Base-by-base conservation (phyloP, 192 early-diverging fungal genomes). In the Coemansia javaensis region DNA sequence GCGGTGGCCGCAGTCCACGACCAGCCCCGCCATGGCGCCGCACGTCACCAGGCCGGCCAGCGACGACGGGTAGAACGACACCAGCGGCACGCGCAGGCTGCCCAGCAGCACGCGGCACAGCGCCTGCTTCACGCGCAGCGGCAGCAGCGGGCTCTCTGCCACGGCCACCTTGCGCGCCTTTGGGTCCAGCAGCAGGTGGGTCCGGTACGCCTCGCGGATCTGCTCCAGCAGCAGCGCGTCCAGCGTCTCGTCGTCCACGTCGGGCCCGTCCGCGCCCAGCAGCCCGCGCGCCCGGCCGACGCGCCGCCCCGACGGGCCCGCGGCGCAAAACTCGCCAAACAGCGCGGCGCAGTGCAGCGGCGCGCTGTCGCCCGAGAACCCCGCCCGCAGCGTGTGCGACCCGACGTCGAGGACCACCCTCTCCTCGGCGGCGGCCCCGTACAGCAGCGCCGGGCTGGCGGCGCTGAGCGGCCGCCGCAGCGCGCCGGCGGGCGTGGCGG, bases 331-430 rank as follows among this genome's bases (percentile, higher is more conserved):
- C 23, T 46, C 53, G 41, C 59, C 70, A 66, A 50, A 72, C 27
- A 84, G 68, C 22, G 82, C 63, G n/a, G 84, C 53, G 25, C 73
- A 71, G 61, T 86, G 79, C 22, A 90, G 71, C 6, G 93, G 93
- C 21, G 77, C 65, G 4, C 84, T 53, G 64, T 95, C 93, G 17
- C 88, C 88, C 4, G 87, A 89, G 65, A 91, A 88, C 0, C 93
- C 93, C 49, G 84, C 89, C 15, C 89, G 88, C 45, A 93, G 72
- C 44, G 85, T 85, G 24, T 79, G 68, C 1, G 87, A 82, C 14
- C 93, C 90, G 39, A 95, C 75, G 59, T 95, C 93, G 8, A 95
- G 79, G 8, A 95, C 85, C 17, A 95, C 81, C 6, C 87, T 76
- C 41, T 95, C 90, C 65, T 93, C 93, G 42, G 84, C 53, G 10